These are phyloP conservation scores for Lepidium didymum DNA, from an alignment of 345 rosid species.

Conservation along the genomic window DNA sequence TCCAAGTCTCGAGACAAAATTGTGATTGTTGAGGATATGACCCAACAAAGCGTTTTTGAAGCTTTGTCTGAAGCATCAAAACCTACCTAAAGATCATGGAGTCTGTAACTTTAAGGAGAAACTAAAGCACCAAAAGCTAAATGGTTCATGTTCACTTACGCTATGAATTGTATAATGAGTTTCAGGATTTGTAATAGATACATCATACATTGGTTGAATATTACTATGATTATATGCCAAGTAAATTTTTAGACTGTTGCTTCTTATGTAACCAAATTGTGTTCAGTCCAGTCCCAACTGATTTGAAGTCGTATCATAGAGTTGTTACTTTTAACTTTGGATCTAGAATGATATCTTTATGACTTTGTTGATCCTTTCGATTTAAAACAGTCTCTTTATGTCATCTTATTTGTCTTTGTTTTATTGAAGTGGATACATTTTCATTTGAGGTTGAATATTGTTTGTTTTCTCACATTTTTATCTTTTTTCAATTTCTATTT, in stretches of 20 bases:
- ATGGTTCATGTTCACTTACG: background rate
- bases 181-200: background rate
- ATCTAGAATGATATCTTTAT: background rate
- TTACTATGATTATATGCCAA: background rate
- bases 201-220: background rate
- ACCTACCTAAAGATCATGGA: conserved; percentile 11
- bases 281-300: background rate
- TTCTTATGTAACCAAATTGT: background rate
- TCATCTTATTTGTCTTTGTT: background rate
- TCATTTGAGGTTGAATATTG: too few relatives aligned
- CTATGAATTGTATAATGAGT: background rate
- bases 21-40: conserved; percentile 70
- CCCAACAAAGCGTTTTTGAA: conserved; percentile 45
- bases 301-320: background rate
- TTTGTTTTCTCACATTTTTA: too few relatives aligned
- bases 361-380: background rate
- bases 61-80: conserved; percentile 52
- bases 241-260: conserved; percentile 8
- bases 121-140: background rate
- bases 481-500: too few relatives aligned
- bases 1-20: conserved; percentile 90
- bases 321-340: background rate
- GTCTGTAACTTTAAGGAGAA: background rate
- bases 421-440: background rate
- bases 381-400: background rate